phyloP scores from a whole-genome alignment of 2,329 filamentous ascomycete genomes.

The Knufia petricola region DNA sequence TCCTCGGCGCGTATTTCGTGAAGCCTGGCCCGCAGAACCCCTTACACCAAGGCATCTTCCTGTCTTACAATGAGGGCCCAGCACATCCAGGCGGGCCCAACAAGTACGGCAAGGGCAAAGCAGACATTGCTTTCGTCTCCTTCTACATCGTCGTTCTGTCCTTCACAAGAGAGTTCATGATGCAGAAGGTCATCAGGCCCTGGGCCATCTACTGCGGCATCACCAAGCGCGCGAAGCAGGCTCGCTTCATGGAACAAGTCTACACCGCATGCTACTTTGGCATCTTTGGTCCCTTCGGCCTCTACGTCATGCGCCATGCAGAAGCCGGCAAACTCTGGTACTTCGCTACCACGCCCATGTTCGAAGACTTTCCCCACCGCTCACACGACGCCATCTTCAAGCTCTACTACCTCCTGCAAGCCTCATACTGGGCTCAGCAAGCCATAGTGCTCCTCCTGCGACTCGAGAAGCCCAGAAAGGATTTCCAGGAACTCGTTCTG shows the following conservation, averaged over 20 bases:
- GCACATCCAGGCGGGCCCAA: slow-evolving; percentile 34
- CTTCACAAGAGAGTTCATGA: slow-evolving; percentile 83
- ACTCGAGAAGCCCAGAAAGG: slow-evolving; percentile 79
- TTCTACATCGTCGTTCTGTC: slow-evolving; percentile 79
- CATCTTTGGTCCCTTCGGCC: slow-evolving; percentile 63
- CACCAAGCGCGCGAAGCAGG: slow-evolving; percentile 60
- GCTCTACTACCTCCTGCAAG: slow-evolving; percentile 84
- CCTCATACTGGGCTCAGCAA: slow-evolving; percentile 83
- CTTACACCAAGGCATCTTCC: slow-evolving; percentile 66
- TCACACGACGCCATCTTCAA: slow-evolving; percentile 70
- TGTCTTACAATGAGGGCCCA: slow-evolving; percentile 65
- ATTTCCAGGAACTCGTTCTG: slow-evolving; percentile 77
- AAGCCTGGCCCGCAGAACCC: slow-evolving; percentile 66
- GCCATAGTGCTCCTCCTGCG: slow-evolving; percentile 70
- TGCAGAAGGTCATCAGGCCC: slow-evolving; percentile 72
- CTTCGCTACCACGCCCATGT: slow-evolving; percentile 78
- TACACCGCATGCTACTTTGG: slow-evolving; percentile 83
- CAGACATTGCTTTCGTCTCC: slow-evolving; percentile 68
- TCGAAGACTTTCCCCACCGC: slow-evolving; percentile 69
- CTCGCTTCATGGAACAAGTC: slow-evolving; percentile 82
- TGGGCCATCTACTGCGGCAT: slow-evolving; percentile 59
- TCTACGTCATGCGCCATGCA: slow-evolving; percentile 76
- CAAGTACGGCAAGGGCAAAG: slow-evolving; percentile 71
- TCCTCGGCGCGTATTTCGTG: slow-evolving; percentile 56
- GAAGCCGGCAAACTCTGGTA: slow-evolving; percentile 61